Evolutionary conservation across 176 grass and related monocot species (phyloP), one percentile per base, ranked within the genome.

Genomic region (Melocanna baccifera): DNA sequence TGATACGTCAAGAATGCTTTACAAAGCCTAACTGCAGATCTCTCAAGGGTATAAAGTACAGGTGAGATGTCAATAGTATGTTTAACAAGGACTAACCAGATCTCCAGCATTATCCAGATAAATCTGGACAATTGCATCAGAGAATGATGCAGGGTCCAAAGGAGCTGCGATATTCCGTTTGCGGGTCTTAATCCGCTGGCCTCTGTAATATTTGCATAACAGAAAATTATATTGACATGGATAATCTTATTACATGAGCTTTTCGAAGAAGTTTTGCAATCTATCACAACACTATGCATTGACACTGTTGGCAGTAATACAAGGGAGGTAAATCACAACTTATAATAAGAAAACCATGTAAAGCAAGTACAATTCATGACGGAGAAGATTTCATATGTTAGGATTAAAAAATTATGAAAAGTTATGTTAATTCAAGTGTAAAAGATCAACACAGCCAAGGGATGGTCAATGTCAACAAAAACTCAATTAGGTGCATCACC

Each of bases 31-130:
- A 61, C 12, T 5, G 51, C 63, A 81, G 28, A 57, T 43, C 28
- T 51, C 41, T 73, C 46, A 56, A 26, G 5, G 1, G 16, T 18
- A 28, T 18, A 56, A 72, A 72, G 22, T 59, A 26, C 40, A 65
- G 12, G n/a, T 40, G 15, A 67, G 2, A 84, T 88, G 28, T 22
- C 42, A 80, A 42, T n/a, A 64, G n/a, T 40, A 76, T 15, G 18
- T 55, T 37, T 40, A 81, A 85, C 45, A 81, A 69, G 20, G 64
- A 12, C 84, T 85, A 81, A 97, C 95, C 91, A 98, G 87, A 77
- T 98, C 95, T 88, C 95, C 95, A 89, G 42, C 91, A 95, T 98
- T 98, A 94, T 98, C 95, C 87, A 95, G 83, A 91, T 98, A 98
- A 78, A 95, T 93, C 85, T 98, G 95, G 85, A 98, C 90, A 88